These are phyloP conservation scores for Rhodomyrtus tomentosa DNA, from an alignment of 345 rosid species.

Conservation along the genomic window DNA sequence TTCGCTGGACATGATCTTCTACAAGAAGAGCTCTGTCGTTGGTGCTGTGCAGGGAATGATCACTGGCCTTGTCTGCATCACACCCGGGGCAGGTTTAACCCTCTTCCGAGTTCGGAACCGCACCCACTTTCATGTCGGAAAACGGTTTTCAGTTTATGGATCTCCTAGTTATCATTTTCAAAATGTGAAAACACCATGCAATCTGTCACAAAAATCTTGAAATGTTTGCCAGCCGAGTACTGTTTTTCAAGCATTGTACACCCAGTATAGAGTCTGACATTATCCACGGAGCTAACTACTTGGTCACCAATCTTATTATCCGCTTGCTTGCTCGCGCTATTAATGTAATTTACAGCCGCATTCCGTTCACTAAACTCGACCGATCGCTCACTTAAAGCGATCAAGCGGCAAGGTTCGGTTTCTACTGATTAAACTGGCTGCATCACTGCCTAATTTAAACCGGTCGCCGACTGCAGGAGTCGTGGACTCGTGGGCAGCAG, in stretches of 20 bases:
- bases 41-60: slow-evolving; percentile 63
- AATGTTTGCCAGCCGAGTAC: not conserved
- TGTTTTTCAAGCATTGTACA: not conserved
- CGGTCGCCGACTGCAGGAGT: slow-evolving; percentile 15
- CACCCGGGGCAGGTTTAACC: slow-evolving; percentile 43
- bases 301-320: not conserved
- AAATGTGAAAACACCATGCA: not conserved
- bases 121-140: not conserved
- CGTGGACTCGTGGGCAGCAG: slow-evolving; percentile 55
- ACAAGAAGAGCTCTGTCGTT: slow-evolving; percentile 48
- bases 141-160: not conserved
- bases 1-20: slow-evolving; percentile 38
- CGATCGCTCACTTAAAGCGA: not conserved
- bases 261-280: not conserved
- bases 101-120: not conserved
- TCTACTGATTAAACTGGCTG: not conserved
- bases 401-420: not conserved
- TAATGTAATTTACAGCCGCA: not conserved
- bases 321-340: not conserved
- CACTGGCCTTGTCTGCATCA: slow-evolving; percentile 63
- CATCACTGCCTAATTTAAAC: not conserved
- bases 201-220: not conserved
- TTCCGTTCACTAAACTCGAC: not conserved
- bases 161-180: not conserved
- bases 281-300: not conserved